phyloP scores from a whole-genome alignment of 164 flowering plant genomes.

The Macadamia tetraphylla region DNA sequence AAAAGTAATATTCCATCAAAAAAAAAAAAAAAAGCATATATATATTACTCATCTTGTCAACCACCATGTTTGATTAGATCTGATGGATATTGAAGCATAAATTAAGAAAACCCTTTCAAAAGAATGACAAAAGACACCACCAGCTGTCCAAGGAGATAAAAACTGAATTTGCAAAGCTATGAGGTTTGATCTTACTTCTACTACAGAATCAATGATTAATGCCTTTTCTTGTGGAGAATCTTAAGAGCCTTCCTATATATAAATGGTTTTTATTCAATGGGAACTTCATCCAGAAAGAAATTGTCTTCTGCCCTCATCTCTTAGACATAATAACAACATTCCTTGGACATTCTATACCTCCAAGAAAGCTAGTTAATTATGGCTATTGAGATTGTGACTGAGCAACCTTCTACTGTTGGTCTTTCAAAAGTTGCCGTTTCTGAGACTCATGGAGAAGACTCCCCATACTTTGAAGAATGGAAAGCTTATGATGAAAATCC shows the following conservation, averaged over 20 bases:
- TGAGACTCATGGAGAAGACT: constrained; percentile 85
- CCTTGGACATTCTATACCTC: not conserved
- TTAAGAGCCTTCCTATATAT: constrained; percentile 23
- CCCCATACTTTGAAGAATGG: constrained; percentile 96
- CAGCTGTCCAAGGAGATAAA: constrained; percentile 16
- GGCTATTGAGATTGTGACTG: constrained; percentile 32
- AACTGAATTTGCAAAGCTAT: not conserved
- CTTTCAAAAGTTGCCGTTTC: constrained; percentile 63
- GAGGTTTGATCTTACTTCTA: too few species aligned
- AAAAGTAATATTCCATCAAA: too few species aligned
- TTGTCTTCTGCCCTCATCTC: constrained; percentile 1
- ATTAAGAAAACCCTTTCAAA: constrained; percentile 8
- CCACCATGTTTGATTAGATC: constrained; percentile 21
- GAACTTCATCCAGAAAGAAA: constrained; percentile 16
- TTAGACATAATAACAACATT: not conserved
- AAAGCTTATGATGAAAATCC: constrained; percentile 90
- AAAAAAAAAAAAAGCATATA: too few species aligned
- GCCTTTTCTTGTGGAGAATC: not conserved
- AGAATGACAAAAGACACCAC: constrained; percentile 28
- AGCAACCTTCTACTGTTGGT: constrained; percentile 28
- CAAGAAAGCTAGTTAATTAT: constrained; percentile 21
- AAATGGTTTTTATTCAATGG: constrained; percentile 13
- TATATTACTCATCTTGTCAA: too few species aligned
- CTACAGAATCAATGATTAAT: not conserved
- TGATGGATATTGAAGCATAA: constrained; percentile 32